phyloP scores from a whole-genome alignment of 2,329 filamentous ascomycete genomes.

The Fusarium piperis region DNA sequence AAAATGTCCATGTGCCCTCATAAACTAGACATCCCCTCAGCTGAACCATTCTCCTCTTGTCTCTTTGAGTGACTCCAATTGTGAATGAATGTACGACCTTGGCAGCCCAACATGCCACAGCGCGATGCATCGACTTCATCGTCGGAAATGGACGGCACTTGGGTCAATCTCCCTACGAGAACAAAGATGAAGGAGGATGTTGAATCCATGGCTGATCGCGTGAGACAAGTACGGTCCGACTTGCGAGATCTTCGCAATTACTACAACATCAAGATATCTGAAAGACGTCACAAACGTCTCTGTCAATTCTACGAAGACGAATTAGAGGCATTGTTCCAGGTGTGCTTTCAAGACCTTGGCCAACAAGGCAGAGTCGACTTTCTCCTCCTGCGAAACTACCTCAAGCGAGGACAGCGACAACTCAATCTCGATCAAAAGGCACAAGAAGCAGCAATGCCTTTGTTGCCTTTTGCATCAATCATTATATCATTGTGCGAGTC shows the following conservation, averaged over 20 bases:
- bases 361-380: constrained; percentile 61
- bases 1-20: constrained; percentile 1
- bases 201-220: constrained; percentile 53
- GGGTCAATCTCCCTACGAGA: constrained; percentile 3
- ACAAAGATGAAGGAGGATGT: background rate
- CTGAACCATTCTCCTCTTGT: background rate
- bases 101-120: constrained; percentile 3
- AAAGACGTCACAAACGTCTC: constrained; percentile 51
- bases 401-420: constrained; percentile 49
- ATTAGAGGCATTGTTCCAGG: constrained; percentile 42
- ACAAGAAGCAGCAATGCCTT: constrained; percentile 48
- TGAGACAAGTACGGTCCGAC: constrained; percentile 57
- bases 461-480: constrained; percentile 56
- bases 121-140: constrained; percentile 1
- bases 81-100: background rate
- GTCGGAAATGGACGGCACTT: constrained; percentile 15
- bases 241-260: constrained; percentile 57
- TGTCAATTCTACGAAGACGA: constrained; percentile 54
- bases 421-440: constrained; percentile 52
- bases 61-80: background rate
- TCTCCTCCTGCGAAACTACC: constrained; percentile 59
- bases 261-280: constrained; percentile 59
- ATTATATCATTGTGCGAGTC: constrained; percentile 59
- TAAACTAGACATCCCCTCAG: constrained; percentile 20
- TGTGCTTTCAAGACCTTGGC: constrained; percentile 41